phyloP scores from a whole-genome alignment of 2,329 filamentous ascomycete genomes.

The Fusarium multiceps region DNA sequence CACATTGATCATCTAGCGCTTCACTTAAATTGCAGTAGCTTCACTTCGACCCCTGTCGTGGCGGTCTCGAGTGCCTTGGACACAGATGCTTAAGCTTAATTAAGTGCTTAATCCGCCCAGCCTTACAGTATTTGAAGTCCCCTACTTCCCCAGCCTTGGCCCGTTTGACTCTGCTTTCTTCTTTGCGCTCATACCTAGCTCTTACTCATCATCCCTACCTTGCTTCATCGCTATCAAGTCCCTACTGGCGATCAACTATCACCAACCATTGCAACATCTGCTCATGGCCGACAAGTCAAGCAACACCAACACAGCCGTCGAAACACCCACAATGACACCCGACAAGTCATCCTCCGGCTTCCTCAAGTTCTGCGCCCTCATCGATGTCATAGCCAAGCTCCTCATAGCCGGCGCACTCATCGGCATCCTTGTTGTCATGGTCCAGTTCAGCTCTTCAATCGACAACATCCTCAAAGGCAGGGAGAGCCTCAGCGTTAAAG shows the following conservation, averaged over 20 bases:
- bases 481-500: neutral
- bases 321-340: constrained; percentile 15
- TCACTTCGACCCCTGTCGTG: constrained; percentile 10
- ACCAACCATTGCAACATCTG: neutral
- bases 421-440: constrained; percentile 31
- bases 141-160: neutral
- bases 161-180: neutral
- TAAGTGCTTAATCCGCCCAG: constrained; percentile 9
- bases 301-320: neutral
- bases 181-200: neutral
- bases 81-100: constrained; percentile 22
- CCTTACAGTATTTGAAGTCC: constrained; percentile 27
- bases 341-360: constrained; percentile 26
- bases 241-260: neutral
- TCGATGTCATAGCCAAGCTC: constrained; percentile 35
- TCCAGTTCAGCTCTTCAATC: constrained; percentile 17
- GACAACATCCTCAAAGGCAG: constrained; percentile 8
- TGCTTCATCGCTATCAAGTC: too few species aligned
- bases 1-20: neutral
- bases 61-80: constrained; percentile 14
- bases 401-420: constrained; percentile 30
- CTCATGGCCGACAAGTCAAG: constrained; percentile 28
- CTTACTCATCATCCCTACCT: too few species aligned
- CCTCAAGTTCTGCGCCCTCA: constrained; percentile 31
- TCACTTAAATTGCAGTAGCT: constrained; percentile 12